A percentile compares a stretch with the other conserved stretches of the same genome.
Evolutionary conservation across 2,329 filamentous ascomycete genomes (phyloP).

Genomic region (Cadophora malorum): DNA sequence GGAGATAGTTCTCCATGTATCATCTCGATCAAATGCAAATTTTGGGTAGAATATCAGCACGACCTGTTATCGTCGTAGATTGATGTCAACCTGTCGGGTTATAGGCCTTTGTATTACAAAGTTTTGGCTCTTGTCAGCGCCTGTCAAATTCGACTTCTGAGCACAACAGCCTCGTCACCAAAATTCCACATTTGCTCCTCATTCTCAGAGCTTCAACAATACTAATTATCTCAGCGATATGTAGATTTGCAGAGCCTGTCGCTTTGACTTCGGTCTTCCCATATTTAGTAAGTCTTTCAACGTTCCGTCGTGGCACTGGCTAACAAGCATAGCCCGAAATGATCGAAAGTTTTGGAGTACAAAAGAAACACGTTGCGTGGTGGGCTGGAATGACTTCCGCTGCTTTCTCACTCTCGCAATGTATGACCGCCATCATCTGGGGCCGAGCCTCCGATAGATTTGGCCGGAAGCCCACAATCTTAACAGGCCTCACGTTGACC

Average conservation of each 20-base stretch:
- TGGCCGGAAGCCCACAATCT: conserved; percentile 83
- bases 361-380: conserved; percentile 74
- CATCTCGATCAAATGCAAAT: background rate
- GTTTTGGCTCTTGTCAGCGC: background rate
- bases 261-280: conserved; percentile 61
- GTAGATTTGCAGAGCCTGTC: conserved; percentile 78
- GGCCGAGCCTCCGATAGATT: conserved; percentile 77
- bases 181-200: conserved; percentile 39
- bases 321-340: conserved; percentile 71
- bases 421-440: conserved; percentile 75
- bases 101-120: background rate
- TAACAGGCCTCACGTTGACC: conserved; percentile 75
- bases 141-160: background rate
- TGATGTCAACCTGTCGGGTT: too few relatives aligned
- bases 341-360: conserved; percentile 79
- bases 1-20: conserved; percentile 7
- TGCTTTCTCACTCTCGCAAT: conserved; percentile 75
- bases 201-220: conserved; percentile 39
- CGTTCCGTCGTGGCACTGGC: background rate
- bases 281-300: conserved; percentile 49
- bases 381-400: conserved; percentile 81
- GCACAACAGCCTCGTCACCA: background rate
- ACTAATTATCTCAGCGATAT: conserved; percentile 63
- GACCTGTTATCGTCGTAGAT: too few relatives aligned
- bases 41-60: background rate